These are phyloP conservation scores for Polytrichum commune DNA, from an alignment of 225 moss, liverwort and hornwort species.

Conservation along the genomic window DNA sequence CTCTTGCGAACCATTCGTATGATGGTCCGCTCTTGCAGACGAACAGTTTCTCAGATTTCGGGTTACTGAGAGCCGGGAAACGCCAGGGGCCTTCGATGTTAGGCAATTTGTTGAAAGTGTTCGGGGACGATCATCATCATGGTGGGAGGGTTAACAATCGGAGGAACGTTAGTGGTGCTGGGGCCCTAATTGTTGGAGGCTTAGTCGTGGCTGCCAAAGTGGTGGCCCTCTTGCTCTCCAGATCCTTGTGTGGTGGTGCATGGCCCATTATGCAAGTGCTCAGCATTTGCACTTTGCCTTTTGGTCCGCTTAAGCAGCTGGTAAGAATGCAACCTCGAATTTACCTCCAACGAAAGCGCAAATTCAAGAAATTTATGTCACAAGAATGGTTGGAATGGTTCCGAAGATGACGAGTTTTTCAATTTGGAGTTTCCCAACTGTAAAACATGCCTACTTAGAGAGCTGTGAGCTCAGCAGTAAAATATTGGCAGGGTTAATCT, in stretches of 20 bases:
- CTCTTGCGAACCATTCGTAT: slow-evolving; percentile 10
- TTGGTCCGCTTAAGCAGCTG: slow-evolving; percentile 61
- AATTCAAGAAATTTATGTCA: neutral
- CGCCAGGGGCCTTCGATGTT: slow-evolving; percentile 27
- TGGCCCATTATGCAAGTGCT: slow-evolving; percentile 86
- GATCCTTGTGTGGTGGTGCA: slow-evolving; percentile 53
- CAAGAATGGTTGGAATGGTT: too few relatives aligned
- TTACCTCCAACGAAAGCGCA: neutral
- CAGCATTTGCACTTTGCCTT: slow-evolving; percentile 65
- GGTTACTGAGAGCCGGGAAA: slow-evolving; percentile 45
- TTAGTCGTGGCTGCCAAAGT: slow-evolving; percentile 48
- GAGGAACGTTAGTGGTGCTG: slow-evolving; percentile 14
- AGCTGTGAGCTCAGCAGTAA: too few relatives aligned
- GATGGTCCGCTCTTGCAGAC: slow-evolving; percentile 37
- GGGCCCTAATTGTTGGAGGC: slow-evolving; percentile 36
- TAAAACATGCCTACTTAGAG: too few relatives aligned
- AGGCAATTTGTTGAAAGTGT: slow-evolving; percentile 30
- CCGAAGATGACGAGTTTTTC: too few relatives aligned
- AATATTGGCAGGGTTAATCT: neutral
- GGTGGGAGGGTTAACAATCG: slow-evolving; percentile 3
- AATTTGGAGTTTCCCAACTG: too few relatives aligned
- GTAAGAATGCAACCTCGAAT: slow-evolving; percentile 28
- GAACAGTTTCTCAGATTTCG: slow-evolving; percentile 26
- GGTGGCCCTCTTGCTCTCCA: slow-evolving; percentile 61
- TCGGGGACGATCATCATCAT: slow-evolving; percentile 10